Evolutionary conservation across 306 rosid species (phyloP).

Genomic region (Fragaria vesca): DNA sequence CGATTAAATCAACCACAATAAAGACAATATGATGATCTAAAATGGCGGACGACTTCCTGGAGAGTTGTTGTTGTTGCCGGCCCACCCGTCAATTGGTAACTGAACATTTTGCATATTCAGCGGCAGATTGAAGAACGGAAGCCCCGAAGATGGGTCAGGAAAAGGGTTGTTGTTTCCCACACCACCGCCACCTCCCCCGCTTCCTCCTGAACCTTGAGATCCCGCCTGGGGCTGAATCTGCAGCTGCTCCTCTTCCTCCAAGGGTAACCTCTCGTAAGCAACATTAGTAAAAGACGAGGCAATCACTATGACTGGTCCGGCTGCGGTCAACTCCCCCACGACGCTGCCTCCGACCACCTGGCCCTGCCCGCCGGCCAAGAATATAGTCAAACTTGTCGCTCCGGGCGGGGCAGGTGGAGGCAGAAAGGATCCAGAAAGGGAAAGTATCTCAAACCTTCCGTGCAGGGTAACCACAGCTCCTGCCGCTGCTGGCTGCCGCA

Average conservation of each 20-base stretch:
- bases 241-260: slow-evolving; percentile 64
- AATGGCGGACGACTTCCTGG: slow-evolving; percentile 28
- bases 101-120: slow-evolving; percentile 85
- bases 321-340: slow-evolving; percentile 80
- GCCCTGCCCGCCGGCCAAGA: slow-evolving; percentile 77
- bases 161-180: slow-evolving; percentile 39
- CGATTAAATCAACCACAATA: slow-evolving; percentile 8
- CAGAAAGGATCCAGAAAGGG: slow-evolving; percentile 75
- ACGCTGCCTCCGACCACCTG: slow-evolving; percentile 90
- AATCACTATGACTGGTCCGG: slow-evolving; percentile 78
- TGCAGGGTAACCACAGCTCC: slow-evolving; percentile 72
- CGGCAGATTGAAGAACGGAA: slow-evolving; percentile 81
- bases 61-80: slow-evolving; percentile 24
- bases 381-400: slow-evolving; percentile 70
- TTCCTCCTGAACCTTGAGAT: slow-evolving; percentile 42
- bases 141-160: slow-evolving; percentile 65
- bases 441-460: slow-evolving; percentile 88
- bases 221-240: slow-evolving; percentile 47
- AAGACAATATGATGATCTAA: background rate
- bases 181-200: slow-evolving; percentile 21
- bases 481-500: slow-evolving; percentile 65
- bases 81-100: slow-evolving; percentile 63
- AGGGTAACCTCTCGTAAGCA: slow-evolving; percentile 77
- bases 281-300: slow-evolving; percentile 85
- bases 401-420: slow-evolving; percentile 97